phyloP scores from a whole-genome alignment of 2,329 filamentous ascomycete species.

The Verticillium klebahnii region DNA sequence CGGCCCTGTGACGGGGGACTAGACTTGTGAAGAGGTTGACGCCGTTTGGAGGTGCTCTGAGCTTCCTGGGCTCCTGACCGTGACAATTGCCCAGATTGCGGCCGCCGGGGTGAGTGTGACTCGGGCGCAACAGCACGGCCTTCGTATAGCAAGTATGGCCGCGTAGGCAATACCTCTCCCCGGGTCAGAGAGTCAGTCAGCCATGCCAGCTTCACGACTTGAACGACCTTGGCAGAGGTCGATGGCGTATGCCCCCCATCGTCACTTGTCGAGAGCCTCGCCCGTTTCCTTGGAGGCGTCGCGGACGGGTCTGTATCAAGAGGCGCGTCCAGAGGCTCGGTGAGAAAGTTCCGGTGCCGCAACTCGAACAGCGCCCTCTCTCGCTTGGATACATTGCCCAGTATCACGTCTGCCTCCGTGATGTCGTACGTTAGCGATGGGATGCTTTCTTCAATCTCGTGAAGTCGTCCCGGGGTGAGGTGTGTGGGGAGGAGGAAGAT shows the following conservation, averaged over 20 bases:
- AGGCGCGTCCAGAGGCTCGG: slow-evolving; percentile 38
- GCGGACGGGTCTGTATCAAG: neutral
- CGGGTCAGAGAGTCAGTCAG: slow-evolving; percentile 46
- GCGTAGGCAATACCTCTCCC: slow-evolving; percentile 39
- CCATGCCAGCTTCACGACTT: slow-evolving; percentile 57
- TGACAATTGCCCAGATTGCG: neutral
- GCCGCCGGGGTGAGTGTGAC: neutral
- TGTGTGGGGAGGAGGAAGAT: slow-evolving; percentile 73
- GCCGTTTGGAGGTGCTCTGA: neutral
- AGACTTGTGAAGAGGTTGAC: neutral
- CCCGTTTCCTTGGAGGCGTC: slow-evolving; percentile 21
- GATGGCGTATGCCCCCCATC: neutral
- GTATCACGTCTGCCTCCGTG: slow-evolving; percentile 65
- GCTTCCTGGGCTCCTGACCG: neutral
- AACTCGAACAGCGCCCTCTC: slow-evolving; percentile 75
- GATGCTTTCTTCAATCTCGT: slow-evolving; percentile 60
- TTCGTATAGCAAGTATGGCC: slow-evolving; percentile 50
- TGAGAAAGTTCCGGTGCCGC: slow-evolving; percentile 57
- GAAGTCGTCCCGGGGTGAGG: slow-evolving; percentile 58
- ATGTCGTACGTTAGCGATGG: slow-evolving; percentile 65
- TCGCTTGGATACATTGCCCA: slow-evolving; percentile 68
- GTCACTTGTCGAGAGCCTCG: slow-evolving; percentile 30
- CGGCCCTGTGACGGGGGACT: slow-evolving; percentile 13
- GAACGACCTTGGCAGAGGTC: slow-evolving; percentile 22
- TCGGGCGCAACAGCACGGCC: slow-evolving; percentile 29